phyloP scores from a whole-genome alignment of 495 filamentous ascomycete species.

The Xylaria castorea region DNA sequence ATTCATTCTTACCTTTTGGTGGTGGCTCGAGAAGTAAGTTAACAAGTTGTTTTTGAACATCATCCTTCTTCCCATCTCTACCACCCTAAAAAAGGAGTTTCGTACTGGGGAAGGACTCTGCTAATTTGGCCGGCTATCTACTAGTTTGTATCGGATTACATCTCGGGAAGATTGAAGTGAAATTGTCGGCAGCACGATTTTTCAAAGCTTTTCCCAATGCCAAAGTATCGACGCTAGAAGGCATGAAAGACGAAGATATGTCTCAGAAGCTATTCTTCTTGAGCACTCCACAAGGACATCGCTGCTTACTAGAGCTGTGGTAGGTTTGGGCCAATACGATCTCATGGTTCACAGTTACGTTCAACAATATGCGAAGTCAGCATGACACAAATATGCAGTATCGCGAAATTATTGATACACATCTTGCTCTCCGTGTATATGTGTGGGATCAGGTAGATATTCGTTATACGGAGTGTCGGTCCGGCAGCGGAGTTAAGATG shows the following conservation, averaged over 20 bases:
- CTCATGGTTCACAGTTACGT: neutral
- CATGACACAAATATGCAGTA: neutral
- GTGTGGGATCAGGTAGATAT: neutral
- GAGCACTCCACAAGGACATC: neutral
- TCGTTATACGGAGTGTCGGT: neutral
- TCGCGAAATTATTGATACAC: neutral
- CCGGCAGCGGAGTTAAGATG: neutral
- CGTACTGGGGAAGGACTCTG: neutral
- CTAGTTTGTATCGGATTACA: constrained; percentile 27
- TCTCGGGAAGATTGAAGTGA: constrained; percentile 25
- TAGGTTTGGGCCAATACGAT: neutral
- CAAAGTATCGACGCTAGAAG: constrained; percentile 17
- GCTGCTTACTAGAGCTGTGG: neutral
- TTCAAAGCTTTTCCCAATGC: constrained; percentile 27
- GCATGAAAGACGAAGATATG: constrained; percentile 24
- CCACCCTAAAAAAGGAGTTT: neutral
- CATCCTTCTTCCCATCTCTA: neutral
- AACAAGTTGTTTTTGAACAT: neutral
- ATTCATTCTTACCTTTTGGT: constrained; percentile 26
- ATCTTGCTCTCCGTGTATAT: too few relatives aligned
- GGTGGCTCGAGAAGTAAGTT: constrained; percentile 25
- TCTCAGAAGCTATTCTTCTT: constrained; percentile 19
- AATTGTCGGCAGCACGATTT: constrained; percentile 18
- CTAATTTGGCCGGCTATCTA: neutral
- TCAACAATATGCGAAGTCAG: neutral